phyloP scores from a whole-genome alignment of 2,329 filamentous ascomycete species.

The Cylindrodendrum hubeiense region DNA sequence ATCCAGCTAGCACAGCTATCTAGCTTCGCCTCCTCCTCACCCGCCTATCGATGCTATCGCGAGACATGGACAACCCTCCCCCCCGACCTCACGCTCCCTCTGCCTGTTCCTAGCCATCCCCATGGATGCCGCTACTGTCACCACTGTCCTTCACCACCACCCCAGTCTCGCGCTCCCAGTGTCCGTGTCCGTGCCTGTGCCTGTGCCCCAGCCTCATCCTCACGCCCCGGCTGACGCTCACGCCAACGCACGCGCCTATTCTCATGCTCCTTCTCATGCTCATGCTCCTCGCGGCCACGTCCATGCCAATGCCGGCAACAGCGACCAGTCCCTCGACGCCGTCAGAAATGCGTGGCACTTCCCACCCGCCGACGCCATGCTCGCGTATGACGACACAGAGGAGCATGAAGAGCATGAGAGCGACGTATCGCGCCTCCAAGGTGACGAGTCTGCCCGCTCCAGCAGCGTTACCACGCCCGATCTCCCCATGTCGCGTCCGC shows the following conservation, averaged over 20 bases:
- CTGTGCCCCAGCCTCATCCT: conserved; percentile 22
- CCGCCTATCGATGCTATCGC: conserved; percentile 19
- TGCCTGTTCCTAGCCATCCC: conserved; percentile 24
- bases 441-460: conserved; percentile 45
- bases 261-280: conserved; percentile 21
- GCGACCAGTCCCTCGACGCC: conserved; percentile 27
- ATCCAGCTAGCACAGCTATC: background rate
- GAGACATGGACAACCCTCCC: conserved; percentile 34
- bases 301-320: conserved; percentile 19
- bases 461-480: conserved; percentile 47
- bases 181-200: conserved; percentile 15
- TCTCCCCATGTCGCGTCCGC: conserved; percentile 33
- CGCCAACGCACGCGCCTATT: conserved; percentile 25
- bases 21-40: background rate
- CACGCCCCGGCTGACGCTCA: conserved; percentile 16
- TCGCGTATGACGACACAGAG: conserved; percentile 43
- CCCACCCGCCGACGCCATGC: conserved; percentile 35
- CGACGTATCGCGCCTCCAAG: conserved; percentile 43
- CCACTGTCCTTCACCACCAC: conserved; percentile 11
- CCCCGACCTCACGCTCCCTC: conserved; percentile 25
- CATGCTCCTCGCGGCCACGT: conserved; percentile 13
- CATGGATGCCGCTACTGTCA: conserved; percentile 32
- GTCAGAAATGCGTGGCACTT: conserved; percentile 32
- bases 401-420: conserved; percentile 42
- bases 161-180: conserved; percentile 14